Conservation (phyloP, 805 yeast genomes). For the Candida tallmaniae region DNA sequence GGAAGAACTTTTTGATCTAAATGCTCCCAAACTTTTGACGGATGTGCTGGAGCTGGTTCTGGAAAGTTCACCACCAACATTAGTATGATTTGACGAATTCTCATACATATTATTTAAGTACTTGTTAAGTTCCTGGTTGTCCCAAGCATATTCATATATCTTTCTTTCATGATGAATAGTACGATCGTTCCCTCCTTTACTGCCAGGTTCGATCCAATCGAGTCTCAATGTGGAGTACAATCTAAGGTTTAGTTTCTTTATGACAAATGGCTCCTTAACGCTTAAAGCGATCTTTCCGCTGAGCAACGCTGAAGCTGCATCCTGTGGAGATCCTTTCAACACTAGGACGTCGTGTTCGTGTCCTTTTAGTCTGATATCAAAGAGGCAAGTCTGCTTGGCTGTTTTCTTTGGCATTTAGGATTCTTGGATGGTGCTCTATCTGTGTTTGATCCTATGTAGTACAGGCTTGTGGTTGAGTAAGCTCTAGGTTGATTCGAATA, state of each 20-base stretch:
- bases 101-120: constrained; percentile 30
- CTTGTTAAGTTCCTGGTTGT: constrained; percentile 52
- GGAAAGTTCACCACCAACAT: constrained; percentile 19
- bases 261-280: constrained; percentile 66
- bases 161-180: constrained; percentile 54
- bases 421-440: too few relatives aligned
- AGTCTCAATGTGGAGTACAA: constrained; percentile 64
- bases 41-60: constrained; percentile 42
- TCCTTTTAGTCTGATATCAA: constrained; percentile 56
- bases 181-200: constrained; percentile 43
- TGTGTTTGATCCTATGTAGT: too few relatives aligned
- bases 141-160: constrained; percentile 78
- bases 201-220: constrained; percentile 56
- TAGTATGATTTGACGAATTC: constrained; percentile 11
- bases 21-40: constrained; percentile 31
- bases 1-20: constrained; percentile 33
- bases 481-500: too few relatives aligned
- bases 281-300: constrained; percentile 77
- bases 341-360: constrained; percentile 75
- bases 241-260: constrained; percentile 60
- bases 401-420: constrained; percentile 12
- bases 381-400: constrained; percentile 28
- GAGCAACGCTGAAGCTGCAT: constrained; percentile 71
- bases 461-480: too few relatives aligned
- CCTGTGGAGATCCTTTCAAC: constrained; percentile 70